Evolutionary conservation across 257 asterid genomes (phyloP), one percentile per base, ranked within the genome.

Genomic region (Penstemon eatonii): DNA sequence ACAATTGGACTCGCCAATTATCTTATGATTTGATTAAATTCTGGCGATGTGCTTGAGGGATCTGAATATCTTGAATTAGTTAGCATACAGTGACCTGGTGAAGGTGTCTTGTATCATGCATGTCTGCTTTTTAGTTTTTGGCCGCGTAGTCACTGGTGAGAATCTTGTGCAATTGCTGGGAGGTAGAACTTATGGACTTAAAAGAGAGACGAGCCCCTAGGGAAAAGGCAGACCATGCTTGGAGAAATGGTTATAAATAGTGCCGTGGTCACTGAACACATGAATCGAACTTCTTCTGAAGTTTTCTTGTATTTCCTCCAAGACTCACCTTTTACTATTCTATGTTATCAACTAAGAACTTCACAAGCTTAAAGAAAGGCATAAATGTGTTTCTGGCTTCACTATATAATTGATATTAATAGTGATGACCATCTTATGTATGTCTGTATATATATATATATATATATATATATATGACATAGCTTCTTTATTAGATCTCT

Each of bases 81-180:
- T 5, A 63, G 73, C 54, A 54, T 46, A 60, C 6, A 10, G n/a
- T 13, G 40, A 56, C 40, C 62, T 45, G 36, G 40, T 42, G 18
- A 42, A 58, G 80, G 69, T 58, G 45, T 57, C 47, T 56, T 62
- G 60, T 33, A 4, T 61, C n/a, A 11, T 5, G 37, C 59, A 42
- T 54, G 51, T 43, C 69, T 53, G 61, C 71, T 56, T 55, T 65
- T 49, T 69, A 13, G 46, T 49, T 44, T 56, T 41, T 71, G 65
- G 46, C 45, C 55, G 56, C 41, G 36, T 73, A 12, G 13, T 60
- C 42, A 41, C 56, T 61, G 58, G 47, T 11, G 46, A 5, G 55
- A 57, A 41, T 49, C 57, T 19, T 4, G 62, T 60, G 6, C 38
- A 65, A 7, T 12, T 50, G 46, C 7, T 15, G 55, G 59, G 47